phyloP scores from a whole-genome alignment of 352 stramenopile genomes.

The Plasmopara halstedii region DNA sequence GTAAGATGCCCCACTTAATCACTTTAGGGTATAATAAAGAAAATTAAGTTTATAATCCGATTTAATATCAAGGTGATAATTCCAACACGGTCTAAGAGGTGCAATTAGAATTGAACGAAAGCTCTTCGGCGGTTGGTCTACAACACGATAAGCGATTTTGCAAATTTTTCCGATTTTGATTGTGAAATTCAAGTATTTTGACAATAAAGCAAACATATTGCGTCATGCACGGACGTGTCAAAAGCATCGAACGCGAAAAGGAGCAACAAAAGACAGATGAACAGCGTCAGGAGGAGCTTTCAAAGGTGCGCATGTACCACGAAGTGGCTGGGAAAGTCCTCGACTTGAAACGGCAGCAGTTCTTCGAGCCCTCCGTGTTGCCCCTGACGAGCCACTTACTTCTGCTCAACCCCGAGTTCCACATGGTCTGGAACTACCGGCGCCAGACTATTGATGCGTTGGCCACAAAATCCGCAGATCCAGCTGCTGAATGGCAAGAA shows the following conservation, averaged over 20 bases:
- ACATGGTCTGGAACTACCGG: constrained; percentile 95
- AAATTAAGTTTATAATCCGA: no score
- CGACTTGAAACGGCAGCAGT: constrained; percentile 42
- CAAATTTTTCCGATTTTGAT: no score
- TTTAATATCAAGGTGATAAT: no score
- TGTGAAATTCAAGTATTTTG: neutral
- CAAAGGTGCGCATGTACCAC: constrained; percentile 67
- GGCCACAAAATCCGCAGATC: constrained; percentile 17
- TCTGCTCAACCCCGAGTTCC: constrained; percentile 95
- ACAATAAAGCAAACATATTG: neutral
- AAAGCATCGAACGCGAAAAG: constrained; percentile 68
- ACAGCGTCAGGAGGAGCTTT: constrained; percentile 52
- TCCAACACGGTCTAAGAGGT: no score
- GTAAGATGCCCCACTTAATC: no score
- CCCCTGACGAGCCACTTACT: constrained; percentile 90
- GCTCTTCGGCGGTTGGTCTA: no score
- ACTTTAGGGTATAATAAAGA: no score
- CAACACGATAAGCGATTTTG: no score
- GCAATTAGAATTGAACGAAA: no score
- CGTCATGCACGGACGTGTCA: constrained; percentile 66
- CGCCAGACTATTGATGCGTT: constrained; percentile 83
- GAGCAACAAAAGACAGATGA: constrained; percentile 56
- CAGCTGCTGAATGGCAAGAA: constrained; percentile 26
- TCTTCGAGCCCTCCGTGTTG: constrained; percentile 48
- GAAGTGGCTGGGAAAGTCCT: constrained; percentile 69